These are phyloP conservation scores for Colletotrichum sp. DNA, from an alignment of 2,329 filamentous ascomycete species.

Conservation along the genomic window DNA sequence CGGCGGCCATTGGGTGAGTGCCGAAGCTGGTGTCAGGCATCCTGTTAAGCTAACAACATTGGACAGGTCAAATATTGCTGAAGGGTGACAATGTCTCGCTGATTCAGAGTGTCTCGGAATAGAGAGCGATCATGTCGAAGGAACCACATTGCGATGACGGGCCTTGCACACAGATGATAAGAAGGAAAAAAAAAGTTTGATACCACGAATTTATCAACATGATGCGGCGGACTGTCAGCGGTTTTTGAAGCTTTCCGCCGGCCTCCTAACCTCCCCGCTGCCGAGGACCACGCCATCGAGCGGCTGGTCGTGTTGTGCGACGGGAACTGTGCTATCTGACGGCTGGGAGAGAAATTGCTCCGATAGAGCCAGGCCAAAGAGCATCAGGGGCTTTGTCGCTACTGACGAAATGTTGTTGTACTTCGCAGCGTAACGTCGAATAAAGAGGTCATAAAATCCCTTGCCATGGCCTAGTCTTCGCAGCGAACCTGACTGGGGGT, in stretches of 20 bases:
- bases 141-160: slow-evolving; percentile 36
- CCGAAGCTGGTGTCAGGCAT: not conserved
- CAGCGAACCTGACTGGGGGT: slow-evolving; percentile 56
- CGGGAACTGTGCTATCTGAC: slow-evolving; percentile 70
- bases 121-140: slow-evolving; percentile 56
- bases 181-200: not conserved
- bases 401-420: not conserved
- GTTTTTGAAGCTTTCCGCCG: slow-evolving; percentile 24
- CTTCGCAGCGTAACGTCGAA: slow-evolving; percentile 72
- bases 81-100: slow-evolving; percentile 90
- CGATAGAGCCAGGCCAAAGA: slow-evolving; percentile 80
- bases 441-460: slow-evolving; percentile 95
- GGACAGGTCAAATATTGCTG: slow-evolving; percentile 78
- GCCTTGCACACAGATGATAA: not conserved
- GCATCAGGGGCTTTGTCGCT: slow-evolving; percentile 45
- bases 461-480: slow-evolving; percentile 90
- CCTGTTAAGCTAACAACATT: slow-evolving; percentile 25
- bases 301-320: slow-evolving; percentile 76
- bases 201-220: slow-evolving; percentile 12
- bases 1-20: slow-evolving; percentile 77
- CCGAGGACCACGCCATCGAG: slow-evolving; percentile 81
- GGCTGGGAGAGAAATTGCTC: slow-evolving; percentile 77
- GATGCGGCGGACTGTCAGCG: slow-evolving; percentile 51
- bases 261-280: slow-evolving; percentile 62
- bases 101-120: slow-evolving; percentile 71